phyloP scores from a whole-genome alignment of 805 yeast genomes.

The Metschnikowia corniflorae region DNA sequence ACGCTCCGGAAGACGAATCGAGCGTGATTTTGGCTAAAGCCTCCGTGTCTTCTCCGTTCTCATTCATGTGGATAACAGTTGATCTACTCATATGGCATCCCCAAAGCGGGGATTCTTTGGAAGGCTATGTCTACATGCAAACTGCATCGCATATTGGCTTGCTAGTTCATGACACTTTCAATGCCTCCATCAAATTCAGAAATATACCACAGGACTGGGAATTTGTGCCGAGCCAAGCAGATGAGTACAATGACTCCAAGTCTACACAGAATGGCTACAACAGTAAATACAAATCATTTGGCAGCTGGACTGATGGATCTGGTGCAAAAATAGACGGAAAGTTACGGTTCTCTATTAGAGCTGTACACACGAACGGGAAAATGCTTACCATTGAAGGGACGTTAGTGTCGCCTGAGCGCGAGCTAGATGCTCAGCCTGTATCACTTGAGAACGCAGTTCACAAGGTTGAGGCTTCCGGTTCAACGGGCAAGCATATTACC shows the following conservation, averaged over 20 bases:
- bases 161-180: slow-evolving; percentile 87
- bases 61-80: slow-evolving; percentile 81
- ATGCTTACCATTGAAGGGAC: slow-evolving; percentile 90
- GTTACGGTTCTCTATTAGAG: slow-evolving; percentile 67
- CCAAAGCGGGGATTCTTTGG: slow-evolving; percentile 75
- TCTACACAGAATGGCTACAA: slow-evolving; percentile 18
- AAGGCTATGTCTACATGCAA: slow-evolving; percentile 88
- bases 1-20: slow-evolving; percentile 29
- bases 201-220: slow-evolving; percentile 86
- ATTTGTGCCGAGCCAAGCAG: slow-evolving; percentile 76
- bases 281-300: slow-evolving; percentile 53
- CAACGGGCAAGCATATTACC: slow-evolving; percentile 15
- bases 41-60: slow-evolving; percentile 78
- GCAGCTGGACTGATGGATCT: slow-evolving; percentile 81
- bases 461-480: slow-evolving; percentile 20
- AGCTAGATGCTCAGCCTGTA: slow-evolving; percentile 53
- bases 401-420: slow-evolving; percentile 56
- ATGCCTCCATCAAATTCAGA: slow-evolving; percentile 83
- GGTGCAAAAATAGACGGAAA: slow-evolving; percentile 81
- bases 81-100: slow-evolving; percentile 91
- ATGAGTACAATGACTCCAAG: slow-evolving; percentile 39
- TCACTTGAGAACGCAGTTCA: slow-evolving; percentile 29
- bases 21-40: slow-evolving; percentile 59
- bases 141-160: slow-evolving; percentile 93
- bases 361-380: slow-evolving; percentile 72